phyloP scores from a whole-genome alignment of 345 rosid genomes.

The Citrus australasica region DNA sequence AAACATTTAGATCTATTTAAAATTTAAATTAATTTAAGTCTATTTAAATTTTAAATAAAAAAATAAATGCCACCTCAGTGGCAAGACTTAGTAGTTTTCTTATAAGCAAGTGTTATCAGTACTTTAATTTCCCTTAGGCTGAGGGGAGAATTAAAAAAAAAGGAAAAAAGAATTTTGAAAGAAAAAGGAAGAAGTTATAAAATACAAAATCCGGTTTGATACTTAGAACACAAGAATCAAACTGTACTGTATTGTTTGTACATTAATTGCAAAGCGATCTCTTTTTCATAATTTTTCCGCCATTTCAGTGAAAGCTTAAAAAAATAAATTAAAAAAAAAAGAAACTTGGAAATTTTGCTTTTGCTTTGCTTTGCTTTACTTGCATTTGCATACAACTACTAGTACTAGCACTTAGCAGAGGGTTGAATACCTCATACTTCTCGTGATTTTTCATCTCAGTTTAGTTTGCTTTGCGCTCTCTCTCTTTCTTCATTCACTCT shows the following conservation, averaged over 20 bases:
- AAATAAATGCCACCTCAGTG: too few relatives aligned
- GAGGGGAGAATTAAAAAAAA: too few relatives aligned
- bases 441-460: slow-evolving; percentile 28
- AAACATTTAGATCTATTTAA: fast-evolving
- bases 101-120: too few relatives aligned
- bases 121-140: too few relatives aligned
- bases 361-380: not conserved
- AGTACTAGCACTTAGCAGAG: not conserved
- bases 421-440: slow-evolving; percentile 6
- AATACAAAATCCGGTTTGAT: too few relatives aligned
- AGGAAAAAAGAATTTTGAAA: too few relatives aligned
- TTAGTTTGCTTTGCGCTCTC: slow-evolving; percentile 11
- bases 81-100: too few relatives aligned
- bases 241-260: too few relatives aligned
- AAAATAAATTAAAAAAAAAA: not conserved
- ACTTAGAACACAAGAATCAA: not conserved
- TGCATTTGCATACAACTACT: not conserved
- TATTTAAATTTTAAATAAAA: too few relatives aligned
- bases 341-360: too few relatives aligned
- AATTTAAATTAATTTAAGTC: too few relatives aligned
- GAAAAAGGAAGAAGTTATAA: too few relatives aligned
- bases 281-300: slow-evolving; percentile 24
- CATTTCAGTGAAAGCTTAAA: slow-evolving; percentile 17
- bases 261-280: not conserved
- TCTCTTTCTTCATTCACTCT: slow-evolving; percentile 44